Conservation (phyloP, 257 asterid genomes). For the Solanum clarkiae region DNA sequence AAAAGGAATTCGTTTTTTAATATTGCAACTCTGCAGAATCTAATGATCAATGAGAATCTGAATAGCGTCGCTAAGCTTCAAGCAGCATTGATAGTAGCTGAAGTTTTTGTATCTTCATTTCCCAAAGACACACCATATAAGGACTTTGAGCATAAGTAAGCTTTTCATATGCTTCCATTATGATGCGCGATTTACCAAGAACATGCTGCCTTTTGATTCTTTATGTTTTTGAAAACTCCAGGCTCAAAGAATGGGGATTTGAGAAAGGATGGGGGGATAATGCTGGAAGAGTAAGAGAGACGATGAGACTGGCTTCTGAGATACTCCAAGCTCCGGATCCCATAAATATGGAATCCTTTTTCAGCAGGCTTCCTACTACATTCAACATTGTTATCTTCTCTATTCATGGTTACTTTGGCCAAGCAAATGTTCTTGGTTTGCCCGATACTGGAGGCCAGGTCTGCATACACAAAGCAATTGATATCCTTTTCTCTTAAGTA, state of each 20-base stretch:
- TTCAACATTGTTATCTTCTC: constrained; percentile 68
- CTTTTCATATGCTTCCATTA: not conserved
- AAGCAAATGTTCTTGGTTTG: constrained; percentile 75
- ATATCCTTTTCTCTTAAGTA: not conserved
- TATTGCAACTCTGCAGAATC: constrained; percentile 31
- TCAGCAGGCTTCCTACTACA: constrained; percentile 49
- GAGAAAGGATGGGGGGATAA: constrained; percentile 77
- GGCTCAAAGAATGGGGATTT: constrained; percentile 71
- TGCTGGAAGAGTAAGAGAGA: constrained; percentile 52
- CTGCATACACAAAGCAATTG: not conserved
- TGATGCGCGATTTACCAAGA: not conserved
- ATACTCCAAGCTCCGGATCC: constrained; percentile 79
- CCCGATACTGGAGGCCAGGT: constrained; percentile 95
- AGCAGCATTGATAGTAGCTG: constrained; percentile 40
- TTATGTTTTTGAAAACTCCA: constrained; percentile 1
- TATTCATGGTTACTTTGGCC: constrained; percentile 82
- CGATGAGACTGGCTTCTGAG: constrained; percentile 62
- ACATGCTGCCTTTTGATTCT: not conserved
- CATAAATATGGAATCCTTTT: constrained; percentile 33
- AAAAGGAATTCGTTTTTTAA: not conserved
- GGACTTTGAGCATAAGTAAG: constrained; percentile 50
- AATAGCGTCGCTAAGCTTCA: constrained; percentile 47
- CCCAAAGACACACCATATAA: constrained; percentile 49
- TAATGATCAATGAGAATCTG: constrained; percentile 58
- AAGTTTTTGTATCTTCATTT: constrained; percentile 38